phyloP scores from a whole-genome alignment of 371 early-diverging fungal species.

The Zancudomyces culisetae region DNA sequence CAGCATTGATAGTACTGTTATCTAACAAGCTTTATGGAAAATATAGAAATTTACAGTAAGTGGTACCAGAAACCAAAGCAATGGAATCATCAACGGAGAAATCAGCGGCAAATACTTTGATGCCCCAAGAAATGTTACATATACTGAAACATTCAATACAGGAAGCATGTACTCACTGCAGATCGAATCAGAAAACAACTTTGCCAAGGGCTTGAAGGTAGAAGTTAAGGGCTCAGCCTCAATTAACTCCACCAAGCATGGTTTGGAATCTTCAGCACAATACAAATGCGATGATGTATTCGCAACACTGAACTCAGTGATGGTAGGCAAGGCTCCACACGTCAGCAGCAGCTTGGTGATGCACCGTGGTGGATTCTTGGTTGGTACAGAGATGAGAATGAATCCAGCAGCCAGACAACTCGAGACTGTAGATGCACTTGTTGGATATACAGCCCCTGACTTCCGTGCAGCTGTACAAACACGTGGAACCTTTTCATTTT shows the following conservation, averaged over 20 bases:
- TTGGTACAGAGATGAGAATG: slow-evolving; percentile 84
- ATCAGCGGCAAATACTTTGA: slow-evolving; percentile 90
- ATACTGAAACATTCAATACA: slow-evolving; percentile 91
- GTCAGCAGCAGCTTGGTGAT: slow-evolving; percentile 52
- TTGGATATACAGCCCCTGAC: slow-evolving; percentile 69
- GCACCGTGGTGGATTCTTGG: slow-evolving; percentile 59
- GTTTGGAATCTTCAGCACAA: slow-evolving; percentile 44
- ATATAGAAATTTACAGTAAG: slow-evolving; percentile 71
- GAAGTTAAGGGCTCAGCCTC: slow-evolving; percentile 32
- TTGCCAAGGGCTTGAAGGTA: slow-evolving; percentile 69
- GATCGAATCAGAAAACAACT: slow-evolving; percentile 79
- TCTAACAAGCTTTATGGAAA: not conserved
- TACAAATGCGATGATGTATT: slow-evolving; percentile 67
- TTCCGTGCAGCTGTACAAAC: slow-evolving; percentile 75
- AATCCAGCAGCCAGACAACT: slow-evolving; percentile 70
- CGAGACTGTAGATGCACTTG: slow-evolving; percentile 62
- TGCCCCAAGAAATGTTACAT: slow-evolving; percentile 30
- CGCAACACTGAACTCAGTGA: too few species aligned
- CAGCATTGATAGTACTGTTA: not conserved
- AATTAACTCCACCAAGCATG: slow-evolving; percentile 28
- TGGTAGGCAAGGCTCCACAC: slow-evolving; percentile 66
- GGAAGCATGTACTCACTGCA: slow-evolving; percentile 75
- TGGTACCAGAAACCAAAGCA: slow-evolving; percentile 83
- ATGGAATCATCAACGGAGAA: slow-evolving; percentile 81
- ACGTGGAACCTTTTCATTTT: slow-evolving; percentile 42